Evolutionary conservation across 2,329 filamentous ascomycete species (phyloP), one percentile per base, ranked within the genome.

Genomic region (Dactylellina sp.): DNA sequence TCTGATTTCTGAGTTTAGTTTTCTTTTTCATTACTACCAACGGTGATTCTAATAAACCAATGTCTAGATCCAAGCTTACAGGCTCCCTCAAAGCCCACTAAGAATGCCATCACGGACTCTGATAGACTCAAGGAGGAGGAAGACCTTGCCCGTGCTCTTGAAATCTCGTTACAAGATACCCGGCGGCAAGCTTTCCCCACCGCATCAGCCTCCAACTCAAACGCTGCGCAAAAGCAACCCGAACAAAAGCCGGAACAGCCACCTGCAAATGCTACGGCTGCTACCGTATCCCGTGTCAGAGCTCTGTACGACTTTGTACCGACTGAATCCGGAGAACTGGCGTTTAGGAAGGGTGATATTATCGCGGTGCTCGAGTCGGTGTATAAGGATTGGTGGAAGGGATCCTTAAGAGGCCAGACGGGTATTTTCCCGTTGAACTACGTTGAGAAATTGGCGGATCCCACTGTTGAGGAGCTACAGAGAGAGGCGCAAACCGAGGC

Each of bases 351-450:
- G 83, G 94, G 95, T 25, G 95, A 99, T 80, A 90, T 98, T 42
- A 99, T 99, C 81, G 94, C 95, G 0, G 95, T 99, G 14, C 85
- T 99, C 42, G 95, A 98, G 82, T 97, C 93, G 0, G 95, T 98
- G 1, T 99, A 96, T 84, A 99, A 98, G 82, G 95, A 99, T 81
- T 99, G 95, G 95, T 99, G 95, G 95, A 94, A 96, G 78, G 95
- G 95, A 0, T 96, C 93, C 44, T 84, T 99, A 71, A 89, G 93
- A 80, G 95, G 95, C 18, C 92, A 97, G 81, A 97, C 93, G 5
- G 95, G 95, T 78, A 99, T 99, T 76, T 99, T 99, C 82, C 95
- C 95, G 5, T 86, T 99, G 76, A 99, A 99, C 83, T 99, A 99
- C 80, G 95, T 99, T 14, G 95, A 99, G 83, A 99, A 99, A 82